A percentile compares a stretch with the other conserved stretches of the same genome.
These are phyloP conservation scores for Penicillium brevicompactum DNA, from an alignment of 2,329 filamentous ascomycete species.

Conservation along the genomic window DNA sequence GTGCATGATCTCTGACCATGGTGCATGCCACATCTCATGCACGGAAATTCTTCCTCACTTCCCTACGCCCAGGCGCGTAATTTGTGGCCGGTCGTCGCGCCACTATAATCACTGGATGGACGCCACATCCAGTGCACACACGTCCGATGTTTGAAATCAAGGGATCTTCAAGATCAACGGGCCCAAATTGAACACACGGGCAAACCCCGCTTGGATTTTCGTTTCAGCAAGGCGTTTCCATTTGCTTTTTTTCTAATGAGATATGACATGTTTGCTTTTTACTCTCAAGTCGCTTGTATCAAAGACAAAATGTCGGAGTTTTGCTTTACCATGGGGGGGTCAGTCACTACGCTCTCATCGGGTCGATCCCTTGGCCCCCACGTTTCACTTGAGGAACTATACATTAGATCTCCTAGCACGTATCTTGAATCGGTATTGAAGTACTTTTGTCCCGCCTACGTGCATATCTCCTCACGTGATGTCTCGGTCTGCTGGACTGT, in stretches of 20 bases:
- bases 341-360: neutral
- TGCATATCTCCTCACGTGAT: neutral
- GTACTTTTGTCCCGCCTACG: slow-evolving; percentile 5
- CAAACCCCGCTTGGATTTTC: neutral
- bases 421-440: neutral
- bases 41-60: neutral
- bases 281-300: neutral
- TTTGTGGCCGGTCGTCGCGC: no score
- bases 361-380: neutral
- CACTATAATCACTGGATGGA: no score
- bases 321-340: neutral
- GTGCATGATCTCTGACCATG: slow-evolving; percentile 21
- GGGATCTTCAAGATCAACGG: neutral
- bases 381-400: neutral
- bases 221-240: neutral
- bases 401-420: neutral
- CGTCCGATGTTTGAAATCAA: no score
- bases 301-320: neutral
- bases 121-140: no score
- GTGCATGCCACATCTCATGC: neutral
- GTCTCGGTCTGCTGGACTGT: no score
- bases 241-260: slow-evolving; percentile 1
- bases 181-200: neutral
- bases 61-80: neutral
- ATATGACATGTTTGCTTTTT: slow-evolving; percentile 4